Base-by-base conservation (phyloP, 176 grass and related monocot genomes). In the Musa itinerans region DNA sequence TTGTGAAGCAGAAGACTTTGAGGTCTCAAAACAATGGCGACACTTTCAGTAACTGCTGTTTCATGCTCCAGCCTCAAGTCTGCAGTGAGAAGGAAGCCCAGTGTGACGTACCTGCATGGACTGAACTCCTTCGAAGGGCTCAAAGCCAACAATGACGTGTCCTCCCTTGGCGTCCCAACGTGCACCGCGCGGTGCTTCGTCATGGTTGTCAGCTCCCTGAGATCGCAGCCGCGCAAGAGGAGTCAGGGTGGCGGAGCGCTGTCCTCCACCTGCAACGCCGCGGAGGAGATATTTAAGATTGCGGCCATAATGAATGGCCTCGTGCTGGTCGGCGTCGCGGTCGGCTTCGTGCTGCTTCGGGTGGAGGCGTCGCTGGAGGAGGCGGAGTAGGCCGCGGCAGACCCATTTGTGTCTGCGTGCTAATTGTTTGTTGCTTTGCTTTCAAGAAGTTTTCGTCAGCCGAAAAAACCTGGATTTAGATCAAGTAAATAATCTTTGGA, bases 271-370 rank as follows among this genome's bases (percentile, higher is more conserved):
- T 88, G 84, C 86, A 91, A 74, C 71, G 91, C 85, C 76, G 91
- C 86, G 8, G 84, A 22, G 0, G 95, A 99, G 79, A 99, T 99
- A 48, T 94, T 94, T 76, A 84, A 71, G 82, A 99, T 94, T 53
- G 91, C 91, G 29, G 84, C 78, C 58, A 86, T 77, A 85, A 99
- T 92, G 86, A 99, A 92, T 59, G 90, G 61, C 16, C 90, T 99
- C 58, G 77, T 80, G 67, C 85, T 99, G 69, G 76, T 99, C 61
- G 95, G 91, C 66, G 95, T 94, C 72, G 91, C 90, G 52, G 84
- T 99, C 73, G 95, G 90, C 1, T 99, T 99, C 75, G 84, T 99
- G 29, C 95, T 94, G 66, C 95, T 99, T 67, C 86, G 95, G 69
- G 48, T 89, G 21, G 91, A 99, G 81, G 73, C 91, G 5, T 25